Evolutionary conservation across 768 basidiomycete species (phyloP).

Genomic region (Termitomyces sp.): DNA sequence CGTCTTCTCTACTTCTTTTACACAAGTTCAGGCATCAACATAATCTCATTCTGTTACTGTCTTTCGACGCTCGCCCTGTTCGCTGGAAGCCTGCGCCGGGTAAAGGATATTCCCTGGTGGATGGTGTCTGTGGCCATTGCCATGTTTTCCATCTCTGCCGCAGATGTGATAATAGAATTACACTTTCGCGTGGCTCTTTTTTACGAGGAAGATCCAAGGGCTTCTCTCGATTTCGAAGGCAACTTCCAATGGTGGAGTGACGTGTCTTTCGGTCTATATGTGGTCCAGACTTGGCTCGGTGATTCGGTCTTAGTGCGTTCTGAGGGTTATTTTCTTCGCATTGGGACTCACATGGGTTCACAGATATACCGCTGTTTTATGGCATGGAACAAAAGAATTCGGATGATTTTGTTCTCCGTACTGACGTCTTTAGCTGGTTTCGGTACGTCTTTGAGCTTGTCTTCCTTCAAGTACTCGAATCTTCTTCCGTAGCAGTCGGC

Average conservation of each 20-base stretch:
- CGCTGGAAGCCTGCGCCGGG: background rate
- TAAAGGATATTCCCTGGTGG: background rate
- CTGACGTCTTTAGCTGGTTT: constrained; percentile 5
- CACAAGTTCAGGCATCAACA: constrained; percentile 5
- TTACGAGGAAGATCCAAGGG: background rate
- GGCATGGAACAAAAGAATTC: constrained; percentile 3
- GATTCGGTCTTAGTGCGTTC: constrained; percentile 7
- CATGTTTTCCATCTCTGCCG: constrained; percentile 6
- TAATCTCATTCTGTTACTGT: constrained; percentile 9
- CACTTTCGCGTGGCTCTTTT: constrained; percentile 2
- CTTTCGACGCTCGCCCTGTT: background rate
- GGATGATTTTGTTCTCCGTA: background rate
- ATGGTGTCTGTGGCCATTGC: constrained; percentile 3
- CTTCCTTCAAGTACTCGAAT: background rate
- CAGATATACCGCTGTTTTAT: constrained; percentile 13
- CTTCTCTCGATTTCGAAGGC: background rate
- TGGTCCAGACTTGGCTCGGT: constrained; percentile 8
- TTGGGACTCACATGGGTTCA: background rate
- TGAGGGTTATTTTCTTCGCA: background rate
- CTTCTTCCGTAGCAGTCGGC: constrained; percentile 1
- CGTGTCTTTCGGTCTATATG: constrained; percentile 1
- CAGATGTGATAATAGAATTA: constrained; percentile 4
- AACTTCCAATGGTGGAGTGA: constrained; percentile 10
- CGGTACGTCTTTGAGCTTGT: background rate
- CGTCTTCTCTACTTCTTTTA: background rate